Evolutionary conservation across 2,329 filamentous ascomycete species (phyloP).

Genomic region (Orbilia blumenaviensis): DNA sequence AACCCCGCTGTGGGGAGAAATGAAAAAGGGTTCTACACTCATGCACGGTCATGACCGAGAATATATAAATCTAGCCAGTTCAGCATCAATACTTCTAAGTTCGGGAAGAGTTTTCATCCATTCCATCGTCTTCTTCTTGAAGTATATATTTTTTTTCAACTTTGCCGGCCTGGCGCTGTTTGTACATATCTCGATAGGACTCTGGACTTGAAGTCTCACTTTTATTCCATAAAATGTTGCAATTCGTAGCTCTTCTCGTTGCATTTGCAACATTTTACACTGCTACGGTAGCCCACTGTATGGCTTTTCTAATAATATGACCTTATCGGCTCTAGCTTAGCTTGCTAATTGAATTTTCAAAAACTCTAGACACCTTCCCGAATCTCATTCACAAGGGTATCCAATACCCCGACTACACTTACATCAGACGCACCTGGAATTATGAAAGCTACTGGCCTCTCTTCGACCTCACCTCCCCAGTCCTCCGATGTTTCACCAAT

Average conservation of each 20-base stretch:
- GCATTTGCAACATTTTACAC: conserved; percentile 46
- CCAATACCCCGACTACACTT: conserved; percentile 63
- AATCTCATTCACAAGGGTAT: conserved; percentile 63
- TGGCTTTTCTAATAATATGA: neutral
- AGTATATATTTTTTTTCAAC: neutral
- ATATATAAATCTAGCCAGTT: neutral
- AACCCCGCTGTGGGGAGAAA: neutral
- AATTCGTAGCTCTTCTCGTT: neutral
- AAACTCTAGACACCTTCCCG: conserved; percentile 57
- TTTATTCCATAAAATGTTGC: neutral
- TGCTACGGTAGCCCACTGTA: conserved; percentile 46
- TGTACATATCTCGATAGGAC: neutral
- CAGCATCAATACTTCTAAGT: too few relatives aligned
- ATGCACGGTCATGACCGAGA: neutral
- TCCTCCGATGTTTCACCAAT: conserved; percentile 64
- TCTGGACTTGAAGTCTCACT: neutral
- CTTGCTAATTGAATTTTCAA: neutral
- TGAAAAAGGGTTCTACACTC: neutral
- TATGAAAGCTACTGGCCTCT: conserved; percentile 61
- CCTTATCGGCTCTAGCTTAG: neutral
- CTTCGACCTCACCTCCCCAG: conserved; percentile 60
- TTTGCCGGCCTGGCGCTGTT: neutral
- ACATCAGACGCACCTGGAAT: conserved; percentile 63
- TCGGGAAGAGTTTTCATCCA: too few relatives aligned
- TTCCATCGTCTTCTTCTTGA: neutral